Base-by-base conservation (phyloP, 352 stramenopile genomes). In the Phytopythium helicoides region DNA sequence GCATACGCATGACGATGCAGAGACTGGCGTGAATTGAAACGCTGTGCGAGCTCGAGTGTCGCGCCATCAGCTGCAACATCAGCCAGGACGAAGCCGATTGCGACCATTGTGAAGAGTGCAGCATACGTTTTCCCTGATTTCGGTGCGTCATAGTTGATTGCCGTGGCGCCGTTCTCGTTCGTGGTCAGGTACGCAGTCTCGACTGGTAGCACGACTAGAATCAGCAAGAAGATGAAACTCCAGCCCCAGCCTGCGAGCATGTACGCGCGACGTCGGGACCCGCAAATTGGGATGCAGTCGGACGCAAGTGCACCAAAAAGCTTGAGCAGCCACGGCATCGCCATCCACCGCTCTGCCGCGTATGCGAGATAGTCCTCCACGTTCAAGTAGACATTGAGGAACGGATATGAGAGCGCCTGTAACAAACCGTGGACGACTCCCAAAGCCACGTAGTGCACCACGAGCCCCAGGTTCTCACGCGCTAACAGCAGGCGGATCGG, bases 371-470 rank as follows among this genome's bases (percentile, higher is more conserved):
- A 86, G 53, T 85, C 76, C 33, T 74, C 65, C 73, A 87, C 81
- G 61, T 90, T 88, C 22, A 90, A 58, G 55, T 86, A 88, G 21
- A 81, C 71, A 45, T 86, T 88, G 54, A 91, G 58, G 42, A 86
- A 86, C 36, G 81, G 77, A 28, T 91, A 91, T 44, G 73, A 37
- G 14, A 85, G 25, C 19, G 71, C 58, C 54, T 84, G 73, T 26
- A 87, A 63, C 9, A 89, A 60, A n/a, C 66, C 81, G 22, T 88
- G 66, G 0, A 81, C 54, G 31, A 66, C 55, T 6, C 81, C 81
- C 9, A 87, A 52, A 7, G 68, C 65, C 3, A 70, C 58, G 51
- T 86, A 87, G 58, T 87, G 86, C 25, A 79, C 52, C 12, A 86
- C 46, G 0, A 91, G 56, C 3, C 71, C 77, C 3, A 81, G 34